Evolutionary conservation across 768 basidiomycete genomes (phyloP).

Genomic region (Boletus sp.): DNA sequence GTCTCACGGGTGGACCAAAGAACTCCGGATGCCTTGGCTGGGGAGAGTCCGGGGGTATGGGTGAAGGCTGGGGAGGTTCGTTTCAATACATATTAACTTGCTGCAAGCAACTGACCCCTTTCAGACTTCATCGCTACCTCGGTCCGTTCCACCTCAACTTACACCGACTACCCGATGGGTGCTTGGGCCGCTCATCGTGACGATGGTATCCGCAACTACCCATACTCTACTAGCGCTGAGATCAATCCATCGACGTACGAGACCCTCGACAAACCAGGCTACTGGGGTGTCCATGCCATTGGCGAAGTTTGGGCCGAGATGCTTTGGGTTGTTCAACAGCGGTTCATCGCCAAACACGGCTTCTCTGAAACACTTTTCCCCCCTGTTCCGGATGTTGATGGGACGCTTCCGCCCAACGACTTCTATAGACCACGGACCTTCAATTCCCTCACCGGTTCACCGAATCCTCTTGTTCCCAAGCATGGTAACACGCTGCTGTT

Average conservation of each 20-base stretch:
- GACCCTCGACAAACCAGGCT: conserved; percentile 90
- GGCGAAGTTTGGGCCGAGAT: conserved; percentile 97
- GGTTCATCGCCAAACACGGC: conserved; percentile 78
- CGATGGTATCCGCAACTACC: conserved; percentile 82
- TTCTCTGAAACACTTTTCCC: conserved; percentile 81
- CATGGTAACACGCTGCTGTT: conserved; percentile 87
- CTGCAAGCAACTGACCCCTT: not conserved
- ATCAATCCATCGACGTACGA: conserved; percentile 92
- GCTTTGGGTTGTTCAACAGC: conserved; percentile 76
- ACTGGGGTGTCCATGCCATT: conserved; percentile 91
- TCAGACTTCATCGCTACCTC: conserved; percentile 83
- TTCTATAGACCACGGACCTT: conserved; percentile 60
- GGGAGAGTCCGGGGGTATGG: conserved; percentile 97
- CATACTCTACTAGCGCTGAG: conserved; percentile 74
- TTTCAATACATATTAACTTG: not conserved
- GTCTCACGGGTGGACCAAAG: conserved; percentile 89
- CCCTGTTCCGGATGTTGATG: conserved; percentile 62
- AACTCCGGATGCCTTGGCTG: conserved; percentile 94
- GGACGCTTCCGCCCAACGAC: conserved; percentile 58
- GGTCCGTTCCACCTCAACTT: conserved; percentile 69
- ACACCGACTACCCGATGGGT: conserved; percentile 88
- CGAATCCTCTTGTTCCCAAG: conserved; percentile 68
- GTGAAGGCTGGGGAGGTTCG: conserved; percentile 90
- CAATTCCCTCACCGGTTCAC: conserved; percentile 29
- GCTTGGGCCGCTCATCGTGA: conserved; percentile 86